Evolutionary conservation across 2,329 filamentous ascomycete species (phyloP).

Genomic region (Rachicladosporium sp.): DNA sequence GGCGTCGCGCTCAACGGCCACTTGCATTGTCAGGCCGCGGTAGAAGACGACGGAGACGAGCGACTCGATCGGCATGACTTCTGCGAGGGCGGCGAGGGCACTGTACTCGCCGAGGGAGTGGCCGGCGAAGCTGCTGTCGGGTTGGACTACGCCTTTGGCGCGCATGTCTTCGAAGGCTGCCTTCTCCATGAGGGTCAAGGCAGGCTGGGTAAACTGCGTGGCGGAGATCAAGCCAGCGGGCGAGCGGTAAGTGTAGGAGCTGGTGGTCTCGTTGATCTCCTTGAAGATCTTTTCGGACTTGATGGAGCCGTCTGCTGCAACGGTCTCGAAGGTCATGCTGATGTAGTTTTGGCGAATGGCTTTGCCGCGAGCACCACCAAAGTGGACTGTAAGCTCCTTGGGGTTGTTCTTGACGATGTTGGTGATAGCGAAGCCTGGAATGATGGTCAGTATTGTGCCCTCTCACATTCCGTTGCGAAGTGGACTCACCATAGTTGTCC

Average conservation of each 20-base stretch:
- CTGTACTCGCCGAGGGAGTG: slow-evolving; percentile 98
- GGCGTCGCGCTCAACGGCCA: slow-evolving; percentile 92
- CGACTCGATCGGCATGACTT: slow-evolving; percentile 99
- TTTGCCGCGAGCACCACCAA: slow-evolving; percentile 91
- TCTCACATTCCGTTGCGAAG: neutral
- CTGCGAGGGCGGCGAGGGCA: slow-evolving; percentile 84
- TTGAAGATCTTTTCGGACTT: slow-evolving; percentile 99
- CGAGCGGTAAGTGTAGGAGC: slow-evolving; percentile 93
- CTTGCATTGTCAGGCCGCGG: slow-evolving; percentile 97
- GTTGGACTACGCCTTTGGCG: slow-evolving; percentile 85
- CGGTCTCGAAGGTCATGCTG: slow-evolving; percentile 99
- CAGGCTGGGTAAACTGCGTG: slow-evolving; percentile 96
- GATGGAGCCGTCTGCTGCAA: slow-evolving; percentile 77
- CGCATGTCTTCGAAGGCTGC: slow-evolving; percentile 99
- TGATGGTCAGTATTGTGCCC: slow-evolving; percentile 3
- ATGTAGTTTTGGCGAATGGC: slow-evolving; percentile 98
- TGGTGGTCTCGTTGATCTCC: slow-evolving; percentile 83
- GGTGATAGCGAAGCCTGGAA: slow-evolving; percentile 77
- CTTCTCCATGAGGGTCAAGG: slow-evolving; percentile 98
- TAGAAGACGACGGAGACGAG: slow-evolving; percentile 98
- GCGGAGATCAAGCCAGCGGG: slow-evolving; percentile 90
- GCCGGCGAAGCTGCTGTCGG: slow-evolving; percentile 93
- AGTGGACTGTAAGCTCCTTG: slow-evolving; percentile 96
- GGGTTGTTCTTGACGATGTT: slow-evolving; percentile 99
- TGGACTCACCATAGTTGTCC: slow-evolving; percentile 79